Percentiles rank a stretch among this genome's conserved stretches.
phyloP scores from a whole-genome alignment of 306 rosid genomes.

The Gleditsia sinensis region DNA sequence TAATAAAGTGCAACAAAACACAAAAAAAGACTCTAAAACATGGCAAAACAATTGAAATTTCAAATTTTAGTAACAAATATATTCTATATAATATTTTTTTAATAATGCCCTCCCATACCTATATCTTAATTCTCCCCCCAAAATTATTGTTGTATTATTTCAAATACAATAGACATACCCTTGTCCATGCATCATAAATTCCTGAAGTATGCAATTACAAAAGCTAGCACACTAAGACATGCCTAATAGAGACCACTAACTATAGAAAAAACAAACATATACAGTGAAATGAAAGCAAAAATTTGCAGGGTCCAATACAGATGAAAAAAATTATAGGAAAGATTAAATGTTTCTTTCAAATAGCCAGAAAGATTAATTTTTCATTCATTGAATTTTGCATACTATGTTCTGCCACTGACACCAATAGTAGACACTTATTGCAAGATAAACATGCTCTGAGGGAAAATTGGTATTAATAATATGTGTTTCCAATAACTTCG shows the following conservation, averaged over 20 bases:
- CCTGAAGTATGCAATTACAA: too few relatives aligned
- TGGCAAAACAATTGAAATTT: neutral
- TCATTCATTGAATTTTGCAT: neutral
- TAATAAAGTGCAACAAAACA: neutral
- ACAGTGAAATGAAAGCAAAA: neutral
- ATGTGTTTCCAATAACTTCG: neutral
- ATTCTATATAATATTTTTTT: neutral
- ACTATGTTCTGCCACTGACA: conserved; percentile 2
- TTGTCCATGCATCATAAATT: too few relatives aligned
- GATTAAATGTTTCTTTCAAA: neutral
- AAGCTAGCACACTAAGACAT: neutral
- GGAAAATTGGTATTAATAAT: conserved; percentile 7
- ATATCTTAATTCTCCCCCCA: too few relatives aligned
- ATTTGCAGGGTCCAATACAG: neutral
- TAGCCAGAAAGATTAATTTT: neutral
- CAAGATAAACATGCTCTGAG: conserved; percentile 2
- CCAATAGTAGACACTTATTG: neutral
- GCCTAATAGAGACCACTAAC: too few relatives aligned
- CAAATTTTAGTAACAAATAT: neutral
- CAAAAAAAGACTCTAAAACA: neutral
- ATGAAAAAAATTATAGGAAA: neutral
- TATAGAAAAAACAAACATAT: neutral
- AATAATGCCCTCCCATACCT: too few relatives aligned
- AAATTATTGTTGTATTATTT: too few relatives aligned
- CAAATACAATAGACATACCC: too few relatives aligned